Conservation (phyloP, 371 early-diverging fungal species). For the Homolaphlyctis polyrhiza region DNA sequence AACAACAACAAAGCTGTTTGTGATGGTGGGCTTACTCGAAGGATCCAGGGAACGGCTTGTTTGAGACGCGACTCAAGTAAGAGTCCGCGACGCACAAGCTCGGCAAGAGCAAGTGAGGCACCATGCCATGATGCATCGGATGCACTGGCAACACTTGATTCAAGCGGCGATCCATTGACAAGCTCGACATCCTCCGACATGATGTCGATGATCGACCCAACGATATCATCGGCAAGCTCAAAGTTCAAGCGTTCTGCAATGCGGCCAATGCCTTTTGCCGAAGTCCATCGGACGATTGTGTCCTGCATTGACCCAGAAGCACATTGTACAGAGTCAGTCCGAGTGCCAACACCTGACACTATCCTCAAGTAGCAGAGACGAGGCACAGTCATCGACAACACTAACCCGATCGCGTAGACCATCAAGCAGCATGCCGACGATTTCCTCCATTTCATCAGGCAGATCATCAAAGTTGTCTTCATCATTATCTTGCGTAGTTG, state of each 20-base stretch:
- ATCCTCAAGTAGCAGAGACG: too few relatives aligned
- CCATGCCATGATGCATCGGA: slow-evolving; percentile 95
- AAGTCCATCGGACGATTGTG: slow-evolving; percentile 92
- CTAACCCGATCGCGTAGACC: slow-evolving; percentile 74
- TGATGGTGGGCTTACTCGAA: slow-evolving; percentile 37
- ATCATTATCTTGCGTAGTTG: slow-evolving; percentile 6
- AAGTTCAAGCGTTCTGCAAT: slow-evolving; percentile 74
- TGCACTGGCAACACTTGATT: slow-evolving; percentile 57
- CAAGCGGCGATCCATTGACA: slow-evolving; percentile 36
- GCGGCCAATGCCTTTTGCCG: slow-evolving; percentile 91
- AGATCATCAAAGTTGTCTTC: slow-evolving; percentile 55
- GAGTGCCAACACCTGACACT: too few relatives aligned
- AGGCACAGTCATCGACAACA: not conserved
- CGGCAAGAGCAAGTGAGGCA: slow-evolving; percentile 86
- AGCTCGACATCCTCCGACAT: slow-evolving; percentile 39
- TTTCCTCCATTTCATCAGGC: slow-evolving; percentile 66
- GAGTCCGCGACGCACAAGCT: slow-evolving; percentile 82
- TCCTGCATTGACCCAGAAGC: slow-evolving; percentile 51
- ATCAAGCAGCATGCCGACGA: slow-evolving; percentile 74
- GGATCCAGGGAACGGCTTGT: slow-evolving; percentile 72
- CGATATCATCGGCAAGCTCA: slow-evolving; percentile 77
- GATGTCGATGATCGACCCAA: slow-evolving; percentile 65
- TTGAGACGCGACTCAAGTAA: slow-evolving; percentile 64
- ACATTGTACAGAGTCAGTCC: too few relatives aligned
- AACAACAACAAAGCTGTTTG: not conserved